These are phyloP conservation scores for Annulohypoxylon nitens DNA, from an alignment of 495 filamentous ascomycete genomes.

Conservation along the genomic window DNA sequence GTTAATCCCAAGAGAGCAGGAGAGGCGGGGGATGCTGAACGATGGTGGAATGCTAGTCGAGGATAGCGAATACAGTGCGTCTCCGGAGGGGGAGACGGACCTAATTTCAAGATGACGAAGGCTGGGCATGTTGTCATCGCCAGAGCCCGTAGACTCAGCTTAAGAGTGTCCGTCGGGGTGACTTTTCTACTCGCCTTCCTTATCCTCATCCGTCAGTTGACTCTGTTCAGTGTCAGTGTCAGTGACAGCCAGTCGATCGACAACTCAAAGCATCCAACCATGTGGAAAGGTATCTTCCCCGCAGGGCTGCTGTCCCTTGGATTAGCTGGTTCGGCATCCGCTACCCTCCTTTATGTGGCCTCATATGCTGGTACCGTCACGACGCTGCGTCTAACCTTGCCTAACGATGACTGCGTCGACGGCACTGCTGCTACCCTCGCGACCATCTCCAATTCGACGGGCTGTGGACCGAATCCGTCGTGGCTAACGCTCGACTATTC, in stretches of 20 bases:
- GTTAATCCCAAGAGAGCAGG: constrained; percentile 42
- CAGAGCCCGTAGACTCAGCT: constrained; percentile 37
- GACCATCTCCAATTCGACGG: constrained; percentile 56
- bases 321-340: constrained; percentile 51
- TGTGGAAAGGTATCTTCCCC: constrained; percentile 49
- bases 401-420: constrained; percentile 39
- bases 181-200: constrained; percentile 44
- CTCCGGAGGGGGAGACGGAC: constrained; percentile 27
- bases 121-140: constrained; percentile 30
- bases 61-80: constrained; percentile 23
- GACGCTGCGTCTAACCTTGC: constrained; percentile 61
- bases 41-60: constrained; percentile 34
- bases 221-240: constrained; percentile 30
- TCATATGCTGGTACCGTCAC: constrained; percentile 72
- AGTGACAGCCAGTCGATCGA: constrained; percentile 37
- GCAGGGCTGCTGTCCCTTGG: constrained; percentile 51
- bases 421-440: constrained; percentile 50
- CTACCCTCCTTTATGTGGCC: constrained; percentile 67
- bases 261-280: constrained; percentile 41
- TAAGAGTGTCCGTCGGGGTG: constrained; percentile 41
- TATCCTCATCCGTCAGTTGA: constrained; percentile 44
- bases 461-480: constrained; percentile 68
- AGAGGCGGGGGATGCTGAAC: constrained; percentile 19
- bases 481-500: constrained; percentile 68
- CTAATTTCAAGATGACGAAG: constrained; percentile 34